Percentiles rank a stretch among this genome's conserved stretches.
Conservation (phyloP, 345 rosid species). For the Eucalyptus pauciflora region DNA sequence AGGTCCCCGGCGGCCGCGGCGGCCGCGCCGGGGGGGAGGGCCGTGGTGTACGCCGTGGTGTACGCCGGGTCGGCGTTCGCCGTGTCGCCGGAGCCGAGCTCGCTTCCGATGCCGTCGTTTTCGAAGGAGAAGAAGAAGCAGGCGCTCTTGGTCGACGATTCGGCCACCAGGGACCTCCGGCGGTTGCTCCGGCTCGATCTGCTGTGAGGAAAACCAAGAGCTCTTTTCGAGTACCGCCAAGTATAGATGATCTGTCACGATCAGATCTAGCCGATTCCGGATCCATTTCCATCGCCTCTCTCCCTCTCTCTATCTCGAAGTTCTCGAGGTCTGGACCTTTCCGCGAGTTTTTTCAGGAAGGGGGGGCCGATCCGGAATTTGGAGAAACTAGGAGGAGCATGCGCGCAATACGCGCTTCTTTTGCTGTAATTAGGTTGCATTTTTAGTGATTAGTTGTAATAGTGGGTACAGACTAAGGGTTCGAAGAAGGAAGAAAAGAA, state of each 20-base stretch:
- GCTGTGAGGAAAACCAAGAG: background rate
- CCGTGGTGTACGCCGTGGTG: too few relatives aligned
- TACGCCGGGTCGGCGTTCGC: conserved; percentile 36
- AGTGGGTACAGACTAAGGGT: background rate
- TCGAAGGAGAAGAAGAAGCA: conserved; percentile 15
- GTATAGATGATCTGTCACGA: background rate
- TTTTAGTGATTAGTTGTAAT: background rate
- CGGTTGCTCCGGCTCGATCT: conserved; percentile 30
- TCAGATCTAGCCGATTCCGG: background rate
- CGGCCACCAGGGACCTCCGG: conserved; percentile 41
- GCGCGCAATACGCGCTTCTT: background rate
- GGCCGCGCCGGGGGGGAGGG: background rate
- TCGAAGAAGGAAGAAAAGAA: too few relatives aligned
- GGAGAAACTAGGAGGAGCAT: background rate
- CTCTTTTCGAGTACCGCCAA: background rate
- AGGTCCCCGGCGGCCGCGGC: background rate
- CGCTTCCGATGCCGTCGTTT: conserved; percentile 39
- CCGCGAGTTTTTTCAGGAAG: background rate
- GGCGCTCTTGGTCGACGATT: conserved; percentile 9
- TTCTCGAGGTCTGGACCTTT: background rate
- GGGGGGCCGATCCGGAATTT: background rate
- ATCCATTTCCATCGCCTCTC: background rate
- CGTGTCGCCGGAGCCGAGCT: conserved; percentile 34
- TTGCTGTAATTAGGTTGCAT: background rate
- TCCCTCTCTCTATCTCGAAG: too few relatives aligned